These are phyloP conservation scores for Senna siamea DNA, from an alignment of 306 rosid species.

Conservation along the genomic window DNA sequence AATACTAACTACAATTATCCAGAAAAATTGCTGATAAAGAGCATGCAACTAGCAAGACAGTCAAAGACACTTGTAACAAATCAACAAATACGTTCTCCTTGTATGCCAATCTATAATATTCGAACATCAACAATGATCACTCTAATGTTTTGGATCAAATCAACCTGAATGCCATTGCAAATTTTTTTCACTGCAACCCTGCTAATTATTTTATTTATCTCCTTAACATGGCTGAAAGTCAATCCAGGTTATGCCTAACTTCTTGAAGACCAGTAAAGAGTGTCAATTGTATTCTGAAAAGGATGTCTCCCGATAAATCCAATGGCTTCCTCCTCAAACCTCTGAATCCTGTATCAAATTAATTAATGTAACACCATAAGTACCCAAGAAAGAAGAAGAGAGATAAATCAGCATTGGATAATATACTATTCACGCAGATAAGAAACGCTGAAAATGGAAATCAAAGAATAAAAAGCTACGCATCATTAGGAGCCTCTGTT, in stretches of 20 bases:
- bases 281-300: constrained; percentile 20
- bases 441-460: constrained; percentile 3
- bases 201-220: constrained; percentile 20
- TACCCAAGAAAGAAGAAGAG: constrained; percentile 6
- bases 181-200: constrained; percentile 33
- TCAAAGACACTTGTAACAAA: constrained; percentile 23
- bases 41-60: constrained; percentile 35
- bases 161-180: constrained; percentile 44
- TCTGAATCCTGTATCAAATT: constrained; percentile 59
- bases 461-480: neutral
- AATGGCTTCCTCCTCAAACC: constrained; percentile 38
- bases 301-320: constrained; percentile 19
- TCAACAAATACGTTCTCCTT: constrained; percentile 37
- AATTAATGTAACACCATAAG: constrained; percentile 32
- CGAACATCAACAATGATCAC: constrained; percentile 35
- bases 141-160: constrained; percentile 38
- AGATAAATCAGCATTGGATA: neutral
- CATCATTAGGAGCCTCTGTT: neutral
- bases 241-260: constrained; percentile 38
- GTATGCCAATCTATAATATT: constrained; percentile 30
- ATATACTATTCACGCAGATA: neutral
- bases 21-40: constrained; percentile 23
- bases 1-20: constrained; percentile 20
- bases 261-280: neutral
- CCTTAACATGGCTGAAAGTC: constrained; percentile 39